A percentile compares a stretch with the other conserved stretches of the same genome.
Conservation (phyloP, 306 rosid genomes). For the Herpetospermum pedunculosum region DNA sequence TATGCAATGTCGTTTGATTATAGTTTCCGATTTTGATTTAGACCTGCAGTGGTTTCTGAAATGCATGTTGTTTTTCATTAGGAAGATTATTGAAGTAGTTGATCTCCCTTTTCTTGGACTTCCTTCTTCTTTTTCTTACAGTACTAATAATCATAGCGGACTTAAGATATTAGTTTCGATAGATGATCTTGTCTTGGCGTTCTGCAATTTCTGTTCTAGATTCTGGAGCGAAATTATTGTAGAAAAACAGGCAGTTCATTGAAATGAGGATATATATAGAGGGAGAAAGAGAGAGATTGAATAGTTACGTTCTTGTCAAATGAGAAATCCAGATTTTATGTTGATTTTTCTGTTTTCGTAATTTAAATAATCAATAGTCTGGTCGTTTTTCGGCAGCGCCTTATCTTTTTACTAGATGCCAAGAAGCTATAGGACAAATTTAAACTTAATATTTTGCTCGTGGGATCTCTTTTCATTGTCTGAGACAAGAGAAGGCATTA, state of each 20-base stretch:
- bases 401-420: not conserved
- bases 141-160: not conserved
- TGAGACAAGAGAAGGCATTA: not conserved
- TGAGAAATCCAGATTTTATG: not conserved
- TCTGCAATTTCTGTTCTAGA: not conserved
- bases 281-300: not conserved
- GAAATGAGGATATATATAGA: not conserved
- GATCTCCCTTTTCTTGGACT: not conserved
- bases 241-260: not conserved
- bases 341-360: not conserved
- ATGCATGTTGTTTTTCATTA: not conserved
- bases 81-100: not conserved
- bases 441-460: not conserved
- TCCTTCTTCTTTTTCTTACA: not conserved
- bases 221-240: not conserved
- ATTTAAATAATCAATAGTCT: not conserved
- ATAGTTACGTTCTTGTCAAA: not conserved
- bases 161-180: not conserved
- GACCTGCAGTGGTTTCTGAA: not conserved
- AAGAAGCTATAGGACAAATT: conserved; percentile 1
- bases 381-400: not conserved
- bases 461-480: not conserved
- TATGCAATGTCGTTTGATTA: not conserved
- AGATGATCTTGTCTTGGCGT: not conserved
- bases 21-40: not conserved